These are phyloP conservation scores for Pulveroboletus sp. DNA, from an alignment of 768 basidiomycete genomes.

Conservation along the genomic window DNA sequence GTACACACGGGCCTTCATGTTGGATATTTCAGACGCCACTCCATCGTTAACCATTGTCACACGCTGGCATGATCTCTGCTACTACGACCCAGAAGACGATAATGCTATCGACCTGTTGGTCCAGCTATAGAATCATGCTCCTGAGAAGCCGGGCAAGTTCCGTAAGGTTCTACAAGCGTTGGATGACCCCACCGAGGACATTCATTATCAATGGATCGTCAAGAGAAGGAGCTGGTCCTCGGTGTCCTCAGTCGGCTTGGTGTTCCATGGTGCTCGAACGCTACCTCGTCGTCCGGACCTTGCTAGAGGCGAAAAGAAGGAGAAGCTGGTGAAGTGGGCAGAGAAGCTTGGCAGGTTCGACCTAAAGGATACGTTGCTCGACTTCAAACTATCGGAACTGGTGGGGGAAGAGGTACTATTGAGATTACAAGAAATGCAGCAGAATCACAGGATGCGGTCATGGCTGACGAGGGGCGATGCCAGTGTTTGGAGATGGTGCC, in stretches of 20 bases:
- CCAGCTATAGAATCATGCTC: constrained; percentile 16
- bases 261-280: constrained; percentile 25
- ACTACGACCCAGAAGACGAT: constrained; percentile 26
- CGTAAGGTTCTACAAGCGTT: constrained; percentile 21
- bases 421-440: not conserved
- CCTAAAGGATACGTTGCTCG: constrained; percentile 18
- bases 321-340: constrained; percentile 11
- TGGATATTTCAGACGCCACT: constrained; percentile 23
- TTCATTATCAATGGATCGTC: constrained; percentile 22
- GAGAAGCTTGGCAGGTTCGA: constrained; percentile 22
- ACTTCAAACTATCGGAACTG: constrained; percentile 14
- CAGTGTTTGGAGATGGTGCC: not conserved
- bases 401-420: constrained; percentile 7
- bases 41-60: constrained; percentile 22
- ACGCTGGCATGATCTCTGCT: constrained; percentile 26
- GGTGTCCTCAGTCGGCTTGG: constrained; percentile 18
- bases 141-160: constrained; percentile 22
- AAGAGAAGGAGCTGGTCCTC: constrained; percentile 24
- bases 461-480: constrained; percentile 3
- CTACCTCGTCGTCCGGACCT: constrained; percentile 24
- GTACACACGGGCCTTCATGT: constrained; percentile 22
- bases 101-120: constrained; percentile 22
- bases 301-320: constrained; percentile 11
- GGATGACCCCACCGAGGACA: constrained; percentile 21
- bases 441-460: not conserved